phyloP scores from a whole-genome alignment of 1,139 yeast species.

The Hanseniaspora gamundiae region DNA sequence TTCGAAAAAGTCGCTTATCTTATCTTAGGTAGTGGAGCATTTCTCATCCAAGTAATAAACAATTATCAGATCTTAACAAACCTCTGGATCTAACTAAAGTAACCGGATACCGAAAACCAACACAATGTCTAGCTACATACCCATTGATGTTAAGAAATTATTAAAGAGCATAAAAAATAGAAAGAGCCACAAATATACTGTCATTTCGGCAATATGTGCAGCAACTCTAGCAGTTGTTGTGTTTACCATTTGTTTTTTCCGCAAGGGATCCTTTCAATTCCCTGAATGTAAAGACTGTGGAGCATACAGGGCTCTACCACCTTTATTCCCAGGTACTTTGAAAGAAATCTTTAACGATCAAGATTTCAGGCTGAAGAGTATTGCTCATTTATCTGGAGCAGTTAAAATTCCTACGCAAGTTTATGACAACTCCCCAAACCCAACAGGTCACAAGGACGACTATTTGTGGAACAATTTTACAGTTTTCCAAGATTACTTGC shows the following conservation, averaged over 20 bases:
- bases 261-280: neutral
- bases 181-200: neutral
- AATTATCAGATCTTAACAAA: neutral
- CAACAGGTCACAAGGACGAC: constrained; percentile 25
- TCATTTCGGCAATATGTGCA: neutral
- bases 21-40: no score
- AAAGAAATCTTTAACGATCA: constrained; percentile 27
- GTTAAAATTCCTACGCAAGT: constrained; percentile 51
- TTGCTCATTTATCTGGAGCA: constrained; percentile 38
- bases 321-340: constrained; percentile 9
- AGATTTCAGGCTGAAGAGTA: constrained; percentile 30
- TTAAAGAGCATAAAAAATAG: neutral
- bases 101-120: no score
- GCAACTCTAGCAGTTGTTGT: neutral
- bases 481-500: constrained; percentile 40
- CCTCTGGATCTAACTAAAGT: neutral
- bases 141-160: neutral
- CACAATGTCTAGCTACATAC: neutral
- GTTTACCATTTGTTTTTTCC: neutral
- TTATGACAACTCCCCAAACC: constrained; percentile 38
- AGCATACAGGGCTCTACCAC: neutral
- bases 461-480: constrained; percentile 10
- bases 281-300: constrained; percentile 2
- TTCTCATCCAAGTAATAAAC: neutral
- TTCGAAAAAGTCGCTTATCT: no score